Conservation (phyloP, 108 stramenopile species). For the Nitzschia sp. region DNA sequence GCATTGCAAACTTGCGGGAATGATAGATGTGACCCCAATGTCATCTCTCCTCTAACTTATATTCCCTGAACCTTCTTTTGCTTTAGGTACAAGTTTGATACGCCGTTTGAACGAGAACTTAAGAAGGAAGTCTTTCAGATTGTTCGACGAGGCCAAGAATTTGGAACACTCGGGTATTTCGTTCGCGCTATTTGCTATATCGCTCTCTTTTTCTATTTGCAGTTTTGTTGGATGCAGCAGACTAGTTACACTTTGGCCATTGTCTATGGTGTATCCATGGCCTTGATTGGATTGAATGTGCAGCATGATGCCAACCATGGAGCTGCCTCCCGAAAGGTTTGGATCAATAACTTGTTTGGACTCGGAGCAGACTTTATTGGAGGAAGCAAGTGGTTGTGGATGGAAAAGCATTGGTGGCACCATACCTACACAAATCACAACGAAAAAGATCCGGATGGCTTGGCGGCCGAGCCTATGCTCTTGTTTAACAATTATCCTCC, state of each 20-base stretch:
- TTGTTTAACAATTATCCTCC: constrained; percentile 82
- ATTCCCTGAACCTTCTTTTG: neutral
- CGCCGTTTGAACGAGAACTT: constrained; percentile 83
- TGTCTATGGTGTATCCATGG: constrained; percentile 76
- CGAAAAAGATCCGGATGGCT: constrained; percentile 79
- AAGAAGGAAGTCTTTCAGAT: constrained; percentile 89
- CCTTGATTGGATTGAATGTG: constrained; percentile 90
- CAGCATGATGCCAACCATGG: constrained; percentile 98
- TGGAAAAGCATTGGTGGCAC: constrained; percentile 90
- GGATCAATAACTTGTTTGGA: constrained; percentile 84
- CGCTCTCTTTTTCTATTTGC: constrained; percentile 62
- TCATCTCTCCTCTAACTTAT: neutral
- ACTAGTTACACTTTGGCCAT: constrained; percentile 62
- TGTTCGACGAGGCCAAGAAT: constrained; percentile 83
- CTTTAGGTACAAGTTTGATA: constrained; percentile 80
- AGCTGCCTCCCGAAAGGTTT: constrained; percentile 71
- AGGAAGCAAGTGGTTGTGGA: constrained; percentile 88
- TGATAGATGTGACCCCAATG: neutral
- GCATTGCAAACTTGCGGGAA: neutral
- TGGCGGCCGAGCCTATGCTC: constrained; percentile 85
- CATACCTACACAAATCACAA: constrained; percentile 86
- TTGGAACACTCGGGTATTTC: constrained; percentile 79
- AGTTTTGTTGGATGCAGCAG: constrained; percentile 59
- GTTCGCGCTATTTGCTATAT: constrained; percentile 74
- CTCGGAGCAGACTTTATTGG: constrained; percentile 91